Percentiles rank a stretch among this genome's conserved stretches.
phyloP scores from a whole-genome alignment of 2,329 filamentous ascomycete species.

The Alternaria triticimaculans region DNA sequence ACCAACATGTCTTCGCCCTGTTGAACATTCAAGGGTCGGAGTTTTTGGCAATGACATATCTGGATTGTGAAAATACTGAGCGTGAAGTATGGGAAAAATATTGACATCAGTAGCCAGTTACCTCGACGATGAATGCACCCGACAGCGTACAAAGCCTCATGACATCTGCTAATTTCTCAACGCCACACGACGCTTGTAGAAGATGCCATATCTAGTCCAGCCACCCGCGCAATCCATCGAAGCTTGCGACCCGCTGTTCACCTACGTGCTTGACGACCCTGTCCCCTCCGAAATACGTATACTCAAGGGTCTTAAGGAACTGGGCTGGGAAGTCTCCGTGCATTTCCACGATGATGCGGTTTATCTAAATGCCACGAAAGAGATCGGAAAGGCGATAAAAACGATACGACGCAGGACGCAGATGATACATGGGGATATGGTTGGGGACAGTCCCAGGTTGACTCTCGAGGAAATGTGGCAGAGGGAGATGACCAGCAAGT shows the following conservation, averaged over 20 bases:
- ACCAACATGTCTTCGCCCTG: not conserved
- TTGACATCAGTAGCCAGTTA: not conserved
- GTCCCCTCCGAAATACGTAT: not conserved
- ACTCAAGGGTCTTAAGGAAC: not conserved
- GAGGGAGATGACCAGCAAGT: not conserved
- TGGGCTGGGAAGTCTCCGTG: slow-evolving; percentile 11
- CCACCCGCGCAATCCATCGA: not conserved
- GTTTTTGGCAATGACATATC: not conserved
- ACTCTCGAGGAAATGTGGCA: slow-evolving; percentile 11
- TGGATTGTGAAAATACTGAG: not conserved
- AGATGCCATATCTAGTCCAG: slow-evolving; percentile 10
- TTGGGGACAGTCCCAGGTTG: not conserved
- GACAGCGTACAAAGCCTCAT: not conserved
- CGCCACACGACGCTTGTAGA: not conserved
- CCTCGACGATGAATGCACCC: not conserved
- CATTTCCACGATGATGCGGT: not conserved
- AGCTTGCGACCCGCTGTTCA: not conserved
- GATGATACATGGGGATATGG: not conserved
- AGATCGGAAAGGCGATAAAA: not conserved
- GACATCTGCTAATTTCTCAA: not conserved
- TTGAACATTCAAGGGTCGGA: not conserved
- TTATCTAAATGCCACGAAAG: not conserved
- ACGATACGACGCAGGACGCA: not conserved
- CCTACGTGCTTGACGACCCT: not conserved
- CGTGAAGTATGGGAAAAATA: not conserved